Evolutionary conservation across 2,329 filamentous ascomycete genomes (phyloP).

Genomic region (Fusarium clavum): DNA sequence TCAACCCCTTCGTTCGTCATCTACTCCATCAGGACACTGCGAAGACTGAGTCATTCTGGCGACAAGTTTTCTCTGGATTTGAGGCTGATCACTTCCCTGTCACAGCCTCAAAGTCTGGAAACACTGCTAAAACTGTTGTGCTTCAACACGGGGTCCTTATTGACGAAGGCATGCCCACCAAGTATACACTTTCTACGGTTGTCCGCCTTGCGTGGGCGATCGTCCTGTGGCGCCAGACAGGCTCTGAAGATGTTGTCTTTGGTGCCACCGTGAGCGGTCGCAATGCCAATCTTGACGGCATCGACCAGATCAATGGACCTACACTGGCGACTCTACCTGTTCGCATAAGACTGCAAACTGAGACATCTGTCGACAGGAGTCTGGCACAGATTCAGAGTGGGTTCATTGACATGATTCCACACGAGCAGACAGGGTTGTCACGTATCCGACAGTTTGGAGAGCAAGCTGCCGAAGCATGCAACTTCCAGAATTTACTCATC

Average conservation of each 20-base stretch:
- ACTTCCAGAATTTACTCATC: slow-evolving; percentile 11
- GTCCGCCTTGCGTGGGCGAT: slow-evolving; percentile 3
- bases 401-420: slow-evolving; percentile 6
- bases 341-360: not conserved
- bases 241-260: not conserved
- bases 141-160: not conserved
- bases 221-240: not conserved
- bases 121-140: not conserved
- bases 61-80: not conserved
- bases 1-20: not conserved
- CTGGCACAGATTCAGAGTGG: not conserved
- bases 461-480: slow-evolving; percentile 4
- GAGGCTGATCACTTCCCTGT: not conserved
- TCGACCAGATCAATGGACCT: slow-evolving; percentile 1
- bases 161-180: not conserved
- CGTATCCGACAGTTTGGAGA: not conserved
- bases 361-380: fast-evolving
- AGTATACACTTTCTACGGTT: not conserved
- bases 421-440: slow-evolving; percentile 3
- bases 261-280: slow-evolving; percentile 5
- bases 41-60: not conserved
- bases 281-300: not conserved
- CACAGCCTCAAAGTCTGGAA: not conserved
- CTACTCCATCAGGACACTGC: fast-evolving
- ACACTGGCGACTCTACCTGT: not conserved